Base-by-base conservation (phyloP, 208 protist genomes). In the Crithidia mellificae region DNA sequence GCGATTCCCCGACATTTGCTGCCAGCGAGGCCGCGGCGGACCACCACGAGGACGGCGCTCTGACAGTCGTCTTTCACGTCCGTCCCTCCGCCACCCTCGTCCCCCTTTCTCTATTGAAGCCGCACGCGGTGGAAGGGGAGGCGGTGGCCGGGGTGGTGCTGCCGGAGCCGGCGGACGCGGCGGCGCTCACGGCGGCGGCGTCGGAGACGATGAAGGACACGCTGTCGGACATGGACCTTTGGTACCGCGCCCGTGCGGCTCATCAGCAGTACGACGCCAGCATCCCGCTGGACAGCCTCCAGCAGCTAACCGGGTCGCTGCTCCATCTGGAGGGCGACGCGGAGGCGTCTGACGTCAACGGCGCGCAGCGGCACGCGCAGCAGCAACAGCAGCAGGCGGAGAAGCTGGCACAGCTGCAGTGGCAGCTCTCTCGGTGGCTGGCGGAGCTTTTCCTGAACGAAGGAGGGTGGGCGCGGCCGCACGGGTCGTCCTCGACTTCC, bases 381-480 rank as follows among this genome's bases (percentile, higher is more conserved):
- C 62, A 64, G 47, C 34, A 65, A 34, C 34, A 65, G 50, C 41
- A 27, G 3, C 34, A 30, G n/a, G 39, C 17, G 27, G 58, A 47
- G 25, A 65, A 71, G 55, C 24, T 29, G 30, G 27, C n/a, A 20
- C 63, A 76, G 53, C 77, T 81, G 30, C 78, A 77, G 50, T 85
- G 78, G 74, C 84, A 78, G 41, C 68, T 82, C 43, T 77, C 83
- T 2, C 75, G 83, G 39, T 91, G 84, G 80, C 55, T 85, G 32
- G 78, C 84, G 22, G 84, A 91, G 68, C 78, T 84, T 7, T 80
- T 92, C 30, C 68, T 90, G 27, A 95, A 95, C 58, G 86, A 95
- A 63, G 67, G 72, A 2, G 78, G 72, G 65, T 95, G 89, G 89
- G 74, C 81, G 9, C 59, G 66, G 19, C 51, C 61, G 27, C 46